phyloP scores from a whole-genome alignment of 2,329 filamentous ascomycete genomes.

The Sarocladiaceae sp. region DNA sequence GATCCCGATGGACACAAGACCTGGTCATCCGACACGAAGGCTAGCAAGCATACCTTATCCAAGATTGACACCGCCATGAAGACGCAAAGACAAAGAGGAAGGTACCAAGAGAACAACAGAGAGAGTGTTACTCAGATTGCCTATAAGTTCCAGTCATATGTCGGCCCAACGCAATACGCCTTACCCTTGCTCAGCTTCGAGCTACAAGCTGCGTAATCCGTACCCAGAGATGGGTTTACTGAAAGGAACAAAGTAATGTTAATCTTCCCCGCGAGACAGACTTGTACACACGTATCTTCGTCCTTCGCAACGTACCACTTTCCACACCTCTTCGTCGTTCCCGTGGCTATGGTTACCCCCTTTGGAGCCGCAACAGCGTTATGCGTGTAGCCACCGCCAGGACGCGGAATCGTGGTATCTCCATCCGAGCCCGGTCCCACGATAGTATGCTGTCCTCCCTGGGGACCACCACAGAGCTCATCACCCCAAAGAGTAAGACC shows the following conservation, averaged over 20 bases:
- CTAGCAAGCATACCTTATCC: background rate
- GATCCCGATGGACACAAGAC: background rate
- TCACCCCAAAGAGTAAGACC: background rate
- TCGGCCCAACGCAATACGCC: background rate
- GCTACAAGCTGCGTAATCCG: background rate
- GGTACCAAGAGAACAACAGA: background rate
- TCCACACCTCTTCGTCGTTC: too few species aligned
- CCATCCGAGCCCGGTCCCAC: too few species aligned
- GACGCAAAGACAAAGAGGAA: background rate
- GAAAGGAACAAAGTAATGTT: slow-evolving; percentile 1
- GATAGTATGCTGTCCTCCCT: too few species aligned
- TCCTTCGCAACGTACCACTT: too few species aligned
- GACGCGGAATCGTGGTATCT: too few species aligned
- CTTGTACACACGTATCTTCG: background rate
- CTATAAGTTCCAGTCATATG: background rate
- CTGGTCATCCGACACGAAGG: background rate
- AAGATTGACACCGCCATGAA: background rate
- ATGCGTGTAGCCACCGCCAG: too few species aligned
- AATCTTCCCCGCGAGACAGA: background rate
- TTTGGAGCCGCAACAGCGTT: too few species aligned
- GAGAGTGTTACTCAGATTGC: background rate
- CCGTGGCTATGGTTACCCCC: too few species aligned
- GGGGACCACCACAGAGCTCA: background rate
- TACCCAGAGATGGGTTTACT: background rate
- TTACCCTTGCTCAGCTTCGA: slow-evolving; percentile 1